Evolutionary conservation across 345 rosid species (phyloP).

Genomic region (Aurinia saxatilis): DNA sequence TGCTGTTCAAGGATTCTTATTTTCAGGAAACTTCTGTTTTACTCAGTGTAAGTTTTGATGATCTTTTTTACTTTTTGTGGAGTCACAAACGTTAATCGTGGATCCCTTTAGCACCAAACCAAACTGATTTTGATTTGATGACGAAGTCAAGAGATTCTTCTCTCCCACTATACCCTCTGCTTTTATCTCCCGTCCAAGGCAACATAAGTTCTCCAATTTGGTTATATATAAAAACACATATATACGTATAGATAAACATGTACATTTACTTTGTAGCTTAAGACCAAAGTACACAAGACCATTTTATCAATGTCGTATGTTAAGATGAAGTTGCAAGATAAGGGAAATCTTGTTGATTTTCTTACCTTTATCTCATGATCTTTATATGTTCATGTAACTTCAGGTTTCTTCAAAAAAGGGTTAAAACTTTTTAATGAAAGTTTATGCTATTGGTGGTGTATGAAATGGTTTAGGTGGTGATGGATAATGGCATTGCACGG

Average conservation of each 20-base stretch:
- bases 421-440: neutral
- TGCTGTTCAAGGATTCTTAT: too few relatives aligned
- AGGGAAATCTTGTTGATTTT: slow-evolving; percentile 26
- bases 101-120: slow-evolving; percentile 13
- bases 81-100: neutral
- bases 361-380: neutral
- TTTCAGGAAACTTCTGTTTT: too few relatives aligned
- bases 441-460: neutral
- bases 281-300: neutral
- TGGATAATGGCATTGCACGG: slow-evolving; percentile 73
- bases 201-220: slow-evolving; percentile 15
- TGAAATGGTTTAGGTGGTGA: slow-evolving; percentile 51
- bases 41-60: too few relatives aligned
- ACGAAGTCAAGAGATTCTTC: slow-evolving; percentile 27
- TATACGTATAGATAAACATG: neutral
- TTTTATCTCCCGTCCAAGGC: slow-evolving; percentile 26
- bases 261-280: slow-evolving; percentile 12
- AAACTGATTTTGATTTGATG: slow-evolving; percentile 28
- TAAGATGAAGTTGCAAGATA: slow-evolving; percentile 20
- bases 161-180: slow-evolving; percentile 17
- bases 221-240: neutral
- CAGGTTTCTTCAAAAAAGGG: too few relatives aligned
- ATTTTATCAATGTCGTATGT: slow-evolving; percentile 20
- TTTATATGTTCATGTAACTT: slow-evolving; percentile 1
- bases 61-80: too few relatives aligned